Percentiles rank a stretch among this genome's conserved stretches.
Evolutionary conservation across 2,329 filamentous ascomycete species (phyloP).

Genomic region (Claviceps sp.): DNA sequence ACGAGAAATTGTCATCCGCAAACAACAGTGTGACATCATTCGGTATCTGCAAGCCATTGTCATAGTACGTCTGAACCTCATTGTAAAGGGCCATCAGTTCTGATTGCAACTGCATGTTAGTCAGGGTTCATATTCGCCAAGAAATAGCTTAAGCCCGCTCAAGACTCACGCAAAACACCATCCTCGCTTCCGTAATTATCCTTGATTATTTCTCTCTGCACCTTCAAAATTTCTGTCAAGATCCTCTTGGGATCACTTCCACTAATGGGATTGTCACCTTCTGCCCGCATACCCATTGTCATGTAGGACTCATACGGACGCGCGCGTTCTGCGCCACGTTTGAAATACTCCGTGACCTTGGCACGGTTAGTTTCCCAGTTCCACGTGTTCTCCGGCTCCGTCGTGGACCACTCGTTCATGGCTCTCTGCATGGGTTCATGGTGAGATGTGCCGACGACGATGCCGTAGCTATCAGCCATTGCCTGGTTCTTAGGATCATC

Average conservation of each 20-base stretch:
- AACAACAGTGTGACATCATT: slow-evolving; percentile 50
- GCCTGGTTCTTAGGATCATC: slow-evolving; percentile 46
- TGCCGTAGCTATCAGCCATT: slow-evolving; percentile 47
- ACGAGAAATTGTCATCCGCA: slow-evolving; percentile 50
- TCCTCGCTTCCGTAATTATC: slow-evolving; percentile 34
- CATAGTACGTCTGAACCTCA: slow-evolving; percentile 50
- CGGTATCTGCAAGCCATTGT: slow-evolving; percentile 43
- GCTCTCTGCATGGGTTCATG: slow-evolving; percentile 52
- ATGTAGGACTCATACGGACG: slow-evolving; percentile 44
- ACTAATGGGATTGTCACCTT: slow-evolving; percentile 39
- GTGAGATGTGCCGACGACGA: slow-evolving; percentile 51
- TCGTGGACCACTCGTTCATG: slow-evolving; percentile 32
- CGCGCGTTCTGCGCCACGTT: slow-evolving; percentile 39
- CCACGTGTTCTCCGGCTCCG: slow-evolving; percentile 37
- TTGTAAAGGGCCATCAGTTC: slow-evolving; percentile 54
- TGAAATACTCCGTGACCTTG: slow-evolving; percentile 44
- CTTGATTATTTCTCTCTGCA: slow-evolving; percentile 39
- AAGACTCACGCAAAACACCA: slow-evolving; percentile 23
- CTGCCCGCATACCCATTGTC: slow-evolving; percentile 46
- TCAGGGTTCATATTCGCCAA: not conserved
- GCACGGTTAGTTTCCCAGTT: slow-evolving; percentile 42
- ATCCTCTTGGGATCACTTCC: slow-evolving; percentile 36
- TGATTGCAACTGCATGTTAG: slow-evolving; percentile 8
- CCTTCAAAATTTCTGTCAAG: slow-evolving; percentile 38
- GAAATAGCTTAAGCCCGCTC: not conserved